Conservation (phyloP, 139 green algal species). For the Limnomonas spitsbergensis region DNA sequence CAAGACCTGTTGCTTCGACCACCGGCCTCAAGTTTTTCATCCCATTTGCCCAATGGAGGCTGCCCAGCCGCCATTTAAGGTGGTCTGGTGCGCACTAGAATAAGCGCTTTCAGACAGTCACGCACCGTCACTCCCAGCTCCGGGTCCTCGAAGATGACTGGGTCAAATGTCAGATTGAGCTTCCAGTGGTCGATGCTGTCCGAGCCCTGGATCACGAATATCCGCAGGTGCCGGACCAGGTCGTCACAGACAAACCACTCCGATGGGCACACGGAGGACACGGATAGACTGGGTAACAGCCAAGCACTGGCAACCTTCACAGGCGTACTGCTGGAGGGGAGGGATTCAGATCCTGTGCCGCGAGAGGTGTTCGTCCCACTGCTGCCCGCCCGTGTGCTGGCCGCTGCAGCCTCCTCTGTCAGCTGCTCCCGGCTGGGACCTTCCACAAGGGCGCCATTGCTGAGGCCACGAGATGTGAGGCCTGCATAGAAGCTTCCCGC, state of each 20-base stretch:
- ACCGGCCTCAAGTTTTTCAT: too few relatives aligned
- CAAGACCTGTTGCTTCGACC: not conserved
- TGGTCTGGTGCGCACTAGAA: too few relatives aligned
- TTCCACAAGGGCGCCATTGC: not conserved
- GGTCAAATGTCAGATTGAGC: conserved; percentile 94
- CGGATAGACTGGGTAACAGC: too few relatives aligned
- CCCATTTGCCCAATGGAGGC: too few relatives aligned
- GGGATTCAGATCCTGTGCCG: not conserved
- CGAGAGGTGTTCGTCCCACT: not conserved
- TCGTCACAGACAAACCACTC: conserved; percentile 14
- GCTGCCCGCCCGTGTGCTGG: not conserved
- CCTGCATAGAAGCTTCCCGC: conserved; percentile 1
- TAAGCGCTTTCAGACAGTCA: not conserved
- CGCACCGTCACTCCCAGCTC: conserved; percentile 68
- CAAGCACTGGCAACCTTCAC: not conserved
- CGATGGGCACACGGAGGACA: conserved; percentile 14
- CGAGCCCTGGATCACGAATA: conserved; percentile 25
- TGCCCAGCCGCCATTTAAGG: too few relatives aligned
- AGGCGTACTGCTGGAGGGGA: not conserved
- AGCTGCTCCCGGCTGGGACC: not conserved
- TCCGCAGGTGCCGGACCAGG: not conserved
- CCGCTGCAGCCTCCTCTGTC: not conserved
- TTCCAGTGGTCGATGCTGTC: conserved; percentile 75
- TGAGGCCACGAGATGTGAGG: not conserved
- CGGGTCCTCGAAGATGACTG: conserved; percentile 89